Base-by-base conservation (phyloP, 768 basidiomycete species). In the Russula vinacea region DNA sequence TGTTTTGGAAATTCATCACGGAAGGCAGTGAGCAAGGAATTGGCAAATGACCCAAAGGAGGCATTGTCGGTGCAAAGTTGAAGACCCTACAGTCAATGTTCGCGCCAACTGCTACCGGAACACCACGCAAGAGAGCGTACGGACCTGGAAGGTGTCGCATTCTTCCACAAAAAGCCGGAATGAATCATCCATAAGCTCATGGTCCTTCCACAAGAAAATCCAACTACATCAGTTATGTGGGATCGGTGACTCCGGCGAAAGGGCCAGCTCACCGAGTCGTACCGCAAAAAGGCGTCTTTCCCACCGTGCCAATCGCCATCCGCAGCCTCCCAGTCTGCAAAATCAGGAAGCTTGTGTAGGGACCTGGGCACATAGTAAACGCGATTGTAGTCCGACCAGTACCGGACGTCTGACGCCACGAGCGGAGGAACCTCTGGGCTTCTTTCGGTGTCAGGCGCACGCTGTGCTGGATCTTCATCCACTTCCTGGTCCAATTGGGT, bases 131-230 rank as follows among this genome's bases (percentile, higher is more conserved):
- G 49, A 35, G 39, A 54, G 50, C 22, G 7, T 29, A 2, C 56
- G 9, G 58, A 88, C 90, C 83, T 91, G 90, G 16, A 87, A 78
- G 57, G 81, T 81, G 71, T 91, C 82, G 70, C 88, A 89, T 67
- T 90, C 89, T 71, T 93, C 90, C 5, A 89, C 79, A 60, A 88
- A 82, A 17, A 80, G 75, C 19, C 90, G 81, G 57, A 92, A 77
- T 14, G 84, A 78, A 5, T 81, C 84, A 49, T 92, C 89, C 83
- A 90, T 85, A 54, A 91, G 70, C 56, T 81, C 81, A n/a, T 74
- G 75, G 50, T 84, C 81, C 89, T 91, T 33, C 68, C 55, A 47
- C 2, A 19, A 11, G 17, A 32, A 57, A 32, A 57, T 37, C 35
- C 42, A 8, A 47, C 24, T 60, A 32, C 22, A 53, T 54, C 39